Conservation (phyloP, 164 flowering plant species). For the Stephania cephalantha region DNA sequence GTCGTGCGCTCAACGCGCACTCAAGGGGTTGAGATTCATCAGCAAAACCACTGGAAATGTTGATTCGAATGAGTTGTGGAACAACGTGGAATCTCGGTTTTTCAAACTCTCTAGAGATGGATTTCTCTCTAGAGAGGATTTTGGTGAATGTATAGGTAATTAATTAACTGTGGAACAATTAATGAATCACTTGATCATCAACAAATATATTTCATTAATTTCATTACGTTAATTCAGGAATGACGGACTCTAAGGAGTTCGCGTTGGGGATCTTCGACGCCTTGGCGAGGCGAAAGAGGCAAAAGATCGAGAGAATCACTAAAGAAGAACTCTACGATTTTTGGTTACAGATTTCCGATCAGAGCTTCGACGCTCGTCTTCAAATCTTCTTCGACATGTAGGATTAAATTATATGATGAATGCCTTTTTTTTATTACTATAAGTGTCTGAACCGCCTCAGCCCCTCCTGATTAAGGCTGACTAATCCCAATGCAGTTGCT, state of each 20-base stretch:
- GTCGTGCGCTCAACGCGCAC: conserved; percentile 68
- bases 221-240: conserved; percentile 50
- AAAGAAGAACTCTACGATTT: conserved; percentile 83
- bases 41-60: conserved; percentile 42
- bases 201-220: background rate
- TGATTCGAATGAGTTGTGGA: conserved; percentile 46
- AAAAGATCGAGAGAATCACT: conserved; percentile 40
- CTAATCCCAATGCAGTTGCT: too few relatives aligned
- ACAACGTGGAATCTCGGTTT: conserved; percentile 63
- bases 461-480: too few relatives aligned
- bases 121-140: conserved; percentile 63
- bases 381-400: conserved; percentile 97
- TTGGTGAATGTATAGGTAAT: conserved; percentile 86
- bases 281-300: conserved; percentile 57
- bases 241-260: conserved; percentile 91
- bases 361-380: conserved; percentile 95
- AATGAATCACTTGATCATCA: too few relatives aligned
- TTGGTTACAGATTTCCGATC: conserved; percentile 83
- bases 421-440: too few relatives aligned
- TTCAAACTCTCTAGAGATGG: conserved; percentile 51
- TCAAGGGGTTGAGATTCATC: conserved; percentile 78
- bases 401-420: too few relatives aligned
- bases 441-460: too few relatives aligned
- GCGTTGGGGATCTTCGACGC: conserved; percentile 84
- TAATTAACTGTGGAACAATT: background rate